Evolutionary conservation across 176 grass and related monocot species (phyloP), one percentile per base, ranked within the genome.

Genomic region (Bromus sterilis): DNA sequence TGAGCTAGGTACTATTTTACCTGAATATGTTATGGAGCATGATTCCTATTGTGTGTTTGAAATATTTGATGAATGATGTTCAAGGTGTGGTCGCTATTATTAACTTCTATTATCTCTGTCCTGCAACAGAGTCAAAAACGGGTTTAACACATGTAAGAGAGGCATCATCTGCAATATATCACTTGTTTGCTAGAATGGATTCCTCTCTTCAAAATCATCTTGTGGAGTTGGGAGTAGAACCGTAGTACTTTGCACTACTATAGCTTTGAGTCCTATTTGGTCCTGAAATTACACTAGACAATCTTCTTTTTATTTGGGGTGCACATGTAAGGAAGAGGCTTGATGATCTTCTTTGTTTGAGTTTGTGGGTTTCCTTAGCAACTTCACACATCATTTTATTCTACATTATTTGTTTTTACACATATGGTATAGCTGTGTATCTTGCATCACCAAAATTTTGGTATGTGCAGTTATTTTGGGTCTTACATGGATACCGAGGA

Each of bases 21-120:
- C 95, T 13, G 95, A 94, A 78, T 94, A 98, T 64, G 94, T 98
- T 80, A 91, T 93, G 83, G 95, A 98, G 86, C 95, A 98, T 66
- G 95, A 98, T 64, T 86, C 90, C 20, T 94, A 92, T 68, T 90
- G 88, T 77, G 94, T 98, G 95, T 98, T 98, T 76, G 95, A 98
- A 69, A 84, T 51, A 76, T 85, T 94, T 94, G 83, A 93, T 97
- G 91, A 86, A 89, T 70, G 88, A 86, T 88, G 84, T 61, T 10
- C 75, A 89, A 84, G 90, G 95, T 55, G 81, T 90, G 14, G 86
- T 98, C 77, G 83, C 88, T 34, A 91, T 98, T 67, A 87, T 86
- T 44, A 88, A 98, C 67, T 94, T 94, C 74, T 94, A 94, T 87
- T 98, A 92, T 81, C 76, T 94, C 29, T 82, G 62, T 78, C 81